Base-by-base conservation (phyloP, 1,284 basidiomycete genomes). In the Peniophora sp. region DNA sequence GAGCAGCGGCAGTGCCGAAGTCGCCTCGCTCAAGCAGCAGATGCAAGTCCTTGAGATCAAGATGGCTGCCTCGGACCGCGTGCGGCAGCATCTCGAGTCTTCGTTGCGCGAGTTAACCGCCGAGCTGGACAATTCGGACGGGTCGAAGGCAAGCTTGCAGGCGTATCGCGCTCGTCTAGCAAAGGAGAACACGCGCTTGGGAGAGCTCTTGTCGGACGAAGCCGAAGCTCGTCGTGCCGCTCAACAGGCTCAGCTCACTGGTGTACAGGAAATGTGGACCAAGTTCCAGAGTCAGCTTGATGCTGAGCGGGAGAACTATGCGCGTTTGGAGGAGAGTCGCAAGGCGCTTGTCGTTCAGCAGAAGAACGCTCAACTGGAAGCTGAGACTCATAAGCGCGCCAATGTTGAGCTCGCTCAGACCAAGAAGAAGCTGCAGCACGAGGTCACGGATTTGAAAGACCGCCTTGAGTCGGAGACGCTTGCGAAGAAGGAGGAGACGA, bases 261-360 rank as follows among this genome's bases (percentile, higher is more conserved):
- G 81, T 35, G 73, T 84, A 24, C 80, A 85, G 55, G 74, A 77
- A 1, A 79, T 86, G 71, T 86, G 82, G 83, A 69, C 71, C 45
- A 83, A 82, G 57, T 85, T 84, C 73, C 79, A 83, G 65, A 72
- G 70, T 50, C 78, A 80, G 0, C 81, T 85, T 35, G 55, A 70
- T 1, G 72, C 78, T 45, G 83, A 86, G 61, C 74, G 81, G 14
- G 77, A 79, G 49, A 83, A 74, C 54, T 84, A 83, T 57, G 59
- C 71, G 39, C 74, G 81, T 35, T 63, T 86, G 11, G 85, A 88
- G 57, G 84, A 85, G 56, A 85, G 83, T n/a, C 73, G 81, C 39
- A 85, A 82, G 59, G 82, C 85, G 48, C 61, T 89, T 59, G 85
- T 85, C 36, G 74, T 81, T 16, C 84, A 86, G 61, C 83, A 88